Evolutionary conservation across 73 alveolate species (phyloP), one percentile per base, ranked within the genome.

Genomic region (Diophrys appendiculata): DNA sequence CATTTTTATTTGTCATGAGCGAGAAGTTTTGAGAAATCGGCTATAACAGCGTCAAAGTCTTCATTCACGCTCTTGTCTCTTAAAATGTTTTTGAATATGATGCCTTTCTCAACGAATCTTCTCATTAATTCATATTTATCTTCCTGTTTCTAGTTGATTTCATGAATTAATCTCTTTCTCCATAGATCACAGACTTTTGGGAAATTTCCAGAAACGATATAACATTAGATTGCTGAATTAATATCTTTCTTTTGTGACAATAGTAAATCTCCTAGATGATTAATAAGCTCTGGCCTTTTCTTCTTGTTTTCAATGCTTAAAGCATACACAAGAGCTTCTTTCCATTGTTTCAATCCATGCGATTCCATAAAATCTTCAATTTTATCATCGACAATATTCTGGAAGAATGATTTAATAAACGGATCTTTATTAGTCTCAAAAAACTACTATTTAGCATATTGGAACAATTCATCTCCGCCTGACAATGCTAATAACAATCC

Each of bases 321-420:
- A 26, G 78, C 73, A 81, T 92, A 88, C 34, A 95, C 94, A 0
- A 97, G 94, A 70, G 93, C 90, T 86, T 97, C 99, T 78, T 87
- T 97, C 99, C 99, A 97, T 77, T 90, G 94, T 31, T 80, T 87
- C 28, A 87, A 71, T 65, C 94, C 98, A 87, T 84, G 89, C 73
- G 83, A 93, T 80, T 87, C 89, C 28, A 97, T 95, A 43, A 97
- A 76, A 55, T 93, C 97, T 28, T 95, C 98, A 75, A 95, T 92
- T 54, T 96, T 93, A 55, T 92, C 91, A 71, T 90, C 85, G 26
- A 96, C 96, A 27, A 97, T 91, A 26, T 94, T 89, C 53, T 92
- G 92, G 76, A 97, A 73, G 53, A 86, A 88, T 33, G 89, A 83
- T 87, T 93, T 95, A 29, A 97, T 95, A 88, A 94, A 97, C 54